Conservation (phyloP, 2,329 filamentous ascomycete genomes). For the Alternaria longipes region DNA sequence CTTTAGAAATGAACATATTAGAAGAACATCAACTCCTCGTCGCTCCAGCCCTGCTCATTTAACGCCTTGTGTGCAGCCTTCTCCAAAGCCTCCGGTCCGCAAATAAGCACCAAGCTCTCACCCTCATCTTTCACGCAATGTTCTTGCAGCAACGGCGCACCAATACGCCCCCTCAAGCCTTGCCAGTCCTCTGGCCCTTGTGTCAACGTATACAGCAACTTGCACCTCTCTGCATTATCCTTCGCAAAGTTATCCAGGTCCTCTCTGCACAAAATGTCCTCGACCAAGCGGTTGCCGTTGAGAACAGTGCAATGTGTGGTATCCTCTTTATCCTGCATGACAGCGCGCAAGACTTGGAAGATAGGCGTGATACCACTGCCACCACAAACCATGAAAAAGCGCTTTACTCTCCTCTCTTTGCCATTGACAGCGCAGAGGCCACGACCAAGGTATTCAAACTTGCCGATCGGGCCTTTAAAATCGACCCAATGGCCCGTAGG, state of each 20-base stretch:
- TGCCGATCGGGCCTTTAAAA: slow-evolving; percentile 88
- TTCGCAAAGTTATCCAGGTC: slow-evolving; percentile 73
- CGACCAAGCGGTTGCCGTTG: slow-evolving; percentile 77
- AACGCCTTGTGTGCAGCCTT: slow-evolving; percentile 68
- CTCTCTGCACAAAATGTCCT: slow-evolving; percentile 81
- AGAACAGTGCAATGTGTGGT: slow-evolving; percentile 75
- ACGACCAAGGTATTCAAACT: slow-evolving; percentile 78
- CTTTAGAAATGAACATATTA: slow-evolving; percentile 45
- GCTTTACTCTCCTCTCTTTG: slow-evolving; percentile 65
- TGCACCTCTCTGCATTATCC: slow-evolving; percentile 66
- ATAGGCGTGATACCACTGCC: slow-evolving; percentile 95
- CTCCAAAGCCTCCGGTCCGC: slow-evolving; percentile 80
- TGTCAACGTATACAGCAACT: slow-evolving; percentile 74
- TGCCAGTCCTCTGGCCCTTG: slow-evolving; percentile 71
- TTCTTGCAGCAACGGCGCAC: slow-evolving; percentile 67
- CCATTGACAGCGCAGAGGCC: slow-evolving; percentile 71
- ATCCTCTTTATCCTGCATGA: slow-evolving; percentile 72
- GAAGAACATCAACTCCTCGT: slow-evolving; percentile 80
- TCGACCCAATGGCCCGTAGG: slow-evolving; percentile 78
- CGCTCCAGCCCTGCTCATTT: slow-evolving; percentile 72
- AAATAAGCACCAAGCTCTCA: slow-evolving; percentile 73
- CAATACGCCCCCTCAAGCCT: slow-evolving; percentile 74
- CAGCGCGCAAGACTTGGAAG: slow-evolving; percentile 80
- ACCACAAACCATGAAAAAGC: slow-evolving; percentile 86
- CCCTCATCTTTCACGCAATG: slow-evolving; percentile 64